These are phyloP conservation scores for Auricularia sp. DNA, from an alignment of 768 basidiomycete species.

Conservation along the genomic window DNA sequence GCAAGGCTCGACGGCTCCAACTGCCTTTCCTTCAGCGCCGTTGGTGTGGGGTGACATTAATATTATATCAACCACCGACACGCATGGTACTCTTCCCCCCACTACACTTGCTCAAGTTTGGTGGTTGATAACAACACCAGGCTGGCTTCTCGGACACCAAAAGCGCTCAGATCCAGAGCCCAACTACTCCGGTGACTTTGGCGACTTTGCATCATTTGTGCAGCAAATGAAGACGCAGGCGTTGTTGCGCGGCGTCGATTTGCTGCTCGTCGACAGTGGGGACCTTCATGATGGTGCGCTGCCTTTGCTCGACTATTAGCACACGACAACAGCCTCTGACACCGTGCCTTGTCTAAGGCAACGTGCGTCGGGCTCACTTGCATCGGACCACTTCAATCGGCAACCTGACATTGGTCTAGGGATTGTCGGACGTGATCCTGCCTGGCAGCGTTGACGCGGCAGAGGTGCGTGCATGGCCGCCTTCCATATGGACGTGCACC, in stretches of 20 bases:
- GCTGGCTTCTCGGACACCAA: constrained; percentile 75
- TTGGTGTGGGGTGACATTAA: not conserved
- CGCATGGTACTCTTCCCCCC: constrained; percentile 17
- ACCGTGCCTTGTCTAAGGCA: not conserved
- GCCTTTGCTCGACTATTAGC: too few species aligned
- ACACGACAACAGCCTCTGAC: constrained; percentile 4
- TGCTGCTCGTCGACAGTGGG: constrained; percentile 72
- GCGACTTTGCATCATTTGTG: constrained; percentile 78
- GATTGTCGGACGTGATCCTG: constrained; percentile 66
- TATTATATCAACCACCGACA: not conserved
- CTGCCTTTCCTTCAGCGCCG: not conserved
- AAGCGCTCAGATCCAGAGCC: constrained; percentile 64
- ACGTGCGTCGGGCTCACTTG: constrained; percentile 5
- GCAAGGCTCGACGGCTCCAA: too few species aligned
- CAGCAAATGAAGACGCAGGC: constrained; percentile 72
- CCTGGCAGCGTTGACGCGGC: constrained; percentile 38
- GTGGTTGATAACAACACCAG: too few species aligned
- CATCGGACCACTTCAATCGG: not conserved
- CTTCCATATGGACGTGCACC: not conserved
- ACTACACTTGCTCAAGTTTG: too few species aligned
- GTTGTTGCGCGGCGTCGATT: constrained; percentile 58
- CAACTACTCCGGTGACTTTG: constrained; percentile 64
- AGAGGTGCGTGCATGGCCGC: not conserved
- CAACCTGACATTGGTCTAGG: constrained; percentile 40
- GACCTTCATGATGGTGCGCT: constrained; percentile 55